Evolutionary conservation across 345 rosid genomes (phyloP).

Genomic region (Acer campestre): DNA sequence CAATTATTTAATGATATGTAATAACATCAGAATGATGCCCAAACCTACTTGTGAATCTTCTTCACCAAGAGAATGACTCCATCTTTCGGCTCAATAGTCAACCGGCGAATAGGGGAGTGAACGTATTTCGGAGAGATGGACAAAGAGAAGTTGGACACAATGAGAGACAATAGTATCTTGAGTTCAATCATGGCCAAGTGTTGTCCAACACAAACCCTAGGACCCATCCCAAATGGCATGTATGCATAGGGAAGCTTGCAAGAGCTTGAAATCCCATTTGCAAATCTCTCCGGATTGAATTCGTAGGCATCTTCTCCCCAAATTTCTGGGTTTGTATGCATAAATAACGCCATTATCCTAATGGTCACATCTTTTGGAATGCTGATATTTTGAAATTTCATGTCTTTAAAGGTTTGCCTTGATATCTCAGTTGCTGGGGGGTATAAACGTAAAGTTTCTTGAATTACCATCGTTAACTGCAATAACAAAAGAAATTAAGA

Average conservation of each 20-base stretch:
- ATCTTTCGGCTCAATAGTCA: conserved; percentile 42
- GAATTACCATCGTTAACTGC: conserved; percentile 55
- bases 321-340: conserved; percentile 47
- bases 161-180: conserved; percentile 35
- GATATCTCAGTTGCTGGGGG: conserved; percentile 45
- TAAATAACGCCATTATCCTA: conserved; percentile 30
- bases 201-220: conserved; percentile 47
- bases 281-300: conserved; percentile 44
- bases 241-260: conserved; percentile 37
- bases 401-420: conserved; percentile 48
- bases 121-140: conserved; percentile 35
- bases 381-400: conserved; percentile 34
- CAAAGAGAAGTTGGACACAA: conserved; percentile 40
- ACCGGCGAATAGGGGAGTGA: conserved; percentile 35
- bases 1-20: too few species aligned
- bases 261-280: conserved; percentile 39
- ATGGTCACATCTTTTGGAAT: conserved; percentile 43
- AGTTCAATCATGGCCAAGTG: conserved; percentile 52
- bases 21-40: too few species aligned
- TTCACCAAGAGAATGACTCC: conserved; percentile 41
- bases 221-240: conserved; percentile 57
- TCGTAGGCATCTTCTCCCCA: conserved; percentile 48
- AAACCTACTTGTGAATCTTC: not conserved
- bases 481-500: not conserved
- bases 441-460: conserved; percentile 47